A percentile compares a stretch with the other conserved stretches of the same genome.
These are phyloP conservation scores for Corymbia maculata DNA, from an alignment of 345 rosid genomes.

Conservation along the genomic window DNA sequence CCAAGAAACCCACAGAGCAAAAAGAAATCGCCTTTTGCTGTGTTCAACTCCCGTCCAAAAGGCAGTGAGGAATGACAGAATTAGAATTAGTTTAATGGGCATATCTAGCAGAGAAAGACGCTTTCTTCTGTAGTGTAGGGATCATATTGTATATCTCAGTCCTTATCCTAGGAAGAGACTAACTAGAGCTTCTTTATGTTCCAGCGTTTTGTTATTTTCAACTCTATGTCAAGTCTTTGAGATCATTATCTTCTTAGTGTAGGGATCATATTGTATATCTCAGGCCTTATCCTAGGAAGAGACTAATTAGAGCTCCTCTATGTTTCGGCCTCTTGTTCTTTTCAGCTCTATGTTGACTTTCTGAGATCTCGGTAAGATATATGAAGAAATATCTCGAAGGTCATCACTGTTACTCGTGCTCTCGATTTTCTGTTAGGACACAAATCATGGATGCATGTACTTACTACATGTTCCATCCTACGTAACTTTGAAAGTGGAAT, in stretches of 20 bases:
- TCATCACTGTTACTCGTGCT: neutral
- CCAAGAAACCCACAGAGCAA: constrained; percentile 30
- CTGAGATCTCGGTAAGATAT: neutral
- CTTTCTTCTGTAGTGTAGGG: neutral
- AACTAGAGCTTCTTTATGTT: neutral
- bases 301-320: neutral
- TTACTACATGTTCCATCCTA: neutral
- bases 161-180: neutral
- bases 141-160: neutral
- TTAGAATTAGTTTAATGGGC: neutral
- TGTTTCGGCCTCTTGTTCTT: neutral
- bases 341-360: neutral
- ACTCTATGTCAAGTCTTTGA: neutral
- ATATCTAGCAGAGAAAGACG: neutral
- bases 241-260: neutral
- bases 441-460: neutral
- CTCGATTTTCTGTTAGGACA: neutral
- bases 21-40: constrained; percentile 70
- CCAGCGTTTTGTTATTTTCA: neutral
- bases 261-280: neutral
- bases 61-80: neutral
- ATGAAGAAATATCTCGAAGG: neutral
- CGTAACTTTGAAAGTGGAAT: neutral
- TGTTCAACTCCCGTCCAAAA: constrained; percentile 54
- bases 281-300: neutral